Evolutionary conservation across 306 rosid species (phyloP).

Genomic region (Elaeagnus macrophylla): DNA sequence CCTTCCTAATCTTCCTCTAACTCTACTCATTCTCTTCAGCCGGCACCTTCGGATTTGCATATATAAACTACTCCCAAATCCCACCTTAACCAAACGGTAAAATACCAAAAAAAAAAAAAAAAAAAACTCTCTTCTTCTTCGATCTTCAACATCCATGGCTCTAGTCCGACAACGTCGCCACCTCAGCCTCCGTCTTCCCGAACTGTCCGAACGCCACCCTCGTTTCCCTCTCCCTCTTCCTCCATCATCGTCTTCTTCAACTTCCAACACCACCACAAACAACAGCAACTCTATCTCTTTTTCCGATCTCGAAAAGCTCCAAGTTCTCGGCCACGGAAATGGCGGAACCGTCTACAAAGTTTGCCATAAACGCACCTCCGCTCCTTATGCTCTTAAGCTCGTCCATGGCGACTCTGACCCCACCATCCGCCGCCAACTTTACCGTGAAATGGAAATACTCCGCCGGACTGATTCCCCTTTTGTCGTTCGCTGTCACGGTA

Average conservation of each 20-base stretch:
- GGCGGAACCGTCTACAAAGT: constrained; percentile 94
- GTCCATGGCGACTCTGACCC: constrained; percentile 48
- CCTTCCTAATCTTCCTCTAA: too few relatives aligned
- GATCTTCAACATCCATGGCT: constrained; percentile 11
- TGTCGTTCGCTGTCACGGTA: constrained; percentile 48
- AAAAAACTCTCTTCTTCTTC: too few relatives aligned
- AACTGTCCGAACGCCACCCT: constrained; percentile 27
- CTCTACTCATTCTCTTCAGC: too few relatives aligned
- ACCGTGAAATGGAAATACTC: constrained; percentile 64
- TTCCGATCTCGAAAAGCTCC: constrained; percentile 49
- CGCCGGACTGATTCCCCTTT: constrained; percentile 74
- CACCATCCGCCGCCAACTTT: constrained; percentile 50
- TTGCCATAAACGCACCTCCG: constrained; percentile 49
- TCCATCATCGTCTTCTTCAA: background rate
- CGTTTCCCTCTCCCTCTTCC: constrained; percentile 3
- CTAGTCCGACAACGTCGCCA: constrained; percentile 17
- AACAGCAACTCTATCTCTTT: constrained; percentile 6
- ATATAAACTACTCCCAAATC: too few relatives aligned
- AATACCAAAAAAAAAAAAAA: too few relatives aligned
- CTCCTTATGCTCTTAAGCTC: constrained; percentile 54
- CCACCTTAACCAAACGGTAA: too few relatives aligned
- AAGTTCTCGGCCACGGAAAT: constrained; percentile 82
- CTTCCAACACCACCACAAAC: background rate
- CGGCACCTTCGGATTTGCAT: too few relatives aligned
- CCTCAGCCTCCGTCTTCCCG: constrained; percentile 24